These are phyloP conservation scores for Coniella vitis DNA, from an alignment of 2,329 filamentous ascomycete species.

Conservation along the genomic window DNA sequence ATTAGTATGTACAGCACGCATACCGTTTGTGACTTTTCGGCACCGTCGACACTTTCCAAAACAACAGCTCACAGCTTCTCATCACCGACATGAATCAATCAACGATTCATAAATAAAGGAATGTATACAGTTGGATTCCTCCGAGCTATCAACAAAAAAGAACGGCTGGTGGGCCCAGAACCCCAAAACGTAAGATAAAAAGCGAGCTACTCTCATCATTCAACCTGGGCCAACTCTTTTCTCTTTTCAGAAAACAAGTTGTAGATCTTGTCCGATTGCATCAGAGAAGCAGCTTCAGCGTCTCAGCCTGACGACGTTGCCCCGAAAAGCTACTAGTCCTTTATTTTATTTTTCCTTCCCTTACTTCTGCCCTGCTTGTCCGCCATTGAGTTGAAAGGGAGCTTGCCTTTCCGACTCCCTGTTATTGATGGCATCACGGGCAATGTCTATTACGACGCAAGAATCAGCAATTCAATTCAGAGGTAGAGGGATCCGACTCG, in stretches of 20 bases:
- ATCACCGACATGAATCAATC: too few species aligned
- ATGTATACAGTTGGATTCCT: slow-evolving; percentile 11
- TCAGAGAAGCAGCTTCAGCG: slow-evolving; percentile 6
- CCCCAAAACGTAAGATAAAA: slow-evolving; percentile 2
- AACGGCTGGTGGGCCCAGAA: slow-evolving; percentile 6
- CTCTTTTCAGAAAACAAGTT: too few species aligned
- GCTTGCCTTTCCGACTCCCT: slow-evolving; percentile 7
- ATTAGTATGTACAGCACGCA: neutral
- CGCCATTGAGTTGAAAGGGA: slow-evolving; percentile 8
- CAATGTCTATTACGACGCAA: slow-evolving; percentile 1
- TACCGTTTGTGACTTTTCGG: too few species aligned
- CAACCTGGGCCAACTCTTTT: slow-evolving; percentile 7
- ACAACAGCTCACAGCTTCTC: too few species aligned
- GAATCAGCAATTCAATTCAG: neutral
- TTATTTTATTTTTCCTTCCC: neutral
- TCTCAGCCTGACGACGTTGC: slow-evolving; percentile 5
- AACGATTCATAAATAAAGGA: slow-evolving; percentile 1
- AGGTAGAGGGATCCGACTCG: too few species aligned
- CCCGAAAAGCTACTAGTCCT: neutral
- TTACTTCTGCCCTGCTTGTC: slow-evolving; percentile 13
- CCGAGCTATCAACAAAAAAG: slow-evolving; percentile 11
- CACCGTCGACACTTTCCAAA: too few species aligned
- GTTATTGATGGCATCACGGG: slow-evolving; percentile 12
- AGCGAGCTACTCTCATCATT: slow-evolving; percentile 1
- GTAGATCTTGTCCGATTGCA: slow-evolving; percentile 7